Evolutionary conservation across 2,329 filamentous ascomycete species (phyloP), one percentile per base, ranked within the genome.

Genomic region (Scedosporium minutisporum): DNA sequence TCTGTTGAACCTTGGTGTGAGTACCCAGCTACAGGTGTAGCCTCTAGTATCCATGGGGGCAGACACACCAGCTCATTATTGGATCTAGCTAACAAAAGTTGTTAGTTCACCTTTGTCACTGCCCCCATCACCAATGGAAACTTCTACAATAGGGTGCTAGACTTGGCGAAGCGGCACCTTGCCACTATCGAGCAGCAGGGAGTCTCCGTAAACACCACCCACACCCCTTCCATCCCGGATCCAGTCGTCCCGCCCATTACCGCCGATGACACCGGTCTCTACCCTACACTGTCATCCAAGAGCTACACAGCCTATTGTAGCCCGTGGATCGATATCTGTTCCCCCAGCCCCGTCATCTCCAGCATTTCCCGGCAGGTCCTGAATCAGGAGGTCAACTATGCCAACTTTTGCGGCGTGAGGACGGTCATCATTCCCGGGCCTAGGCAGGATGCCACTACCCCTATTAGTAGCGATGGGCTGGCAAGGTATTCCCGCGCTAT

Each of bases 301-400:
- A 89, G 92, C 61, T 80, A 95, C 64, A 82, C 96, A 58, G 90
- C 87, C 14, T 87, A 89, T 63, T 86, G 86, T n/a, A 96, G 92
- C 73, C 84, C 91, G 5, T 97, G 93, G 93, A 93, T 96, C 67
- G 93, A 97, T 71, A 78, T 97, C 12, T 88, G 87, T 69, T 96
- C 93, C 2, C 77, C 86, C 1, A 89, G 97, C 72, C 90, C 92
- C 6, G 75, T 93, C 65, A 87, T 97, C 65, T 87, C 91, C 6
- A 90, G 90, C 72, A 82, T 97, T 64, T 97, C 93, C 42, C 86
- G 90, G 55, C 93, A 97, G 75, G 89, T 96, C 6, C 80, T 99
- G 66, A 92, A 92, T 71, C 82, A 96, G 46, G 95, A 99, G 73
- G 83, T 97, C 58, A 90, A 91, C 58, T 99, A 97, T 76, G 95